Conservation (phyloP, 1,284 basidiomycete species). For the Malassezia sympodialis region DNA sequence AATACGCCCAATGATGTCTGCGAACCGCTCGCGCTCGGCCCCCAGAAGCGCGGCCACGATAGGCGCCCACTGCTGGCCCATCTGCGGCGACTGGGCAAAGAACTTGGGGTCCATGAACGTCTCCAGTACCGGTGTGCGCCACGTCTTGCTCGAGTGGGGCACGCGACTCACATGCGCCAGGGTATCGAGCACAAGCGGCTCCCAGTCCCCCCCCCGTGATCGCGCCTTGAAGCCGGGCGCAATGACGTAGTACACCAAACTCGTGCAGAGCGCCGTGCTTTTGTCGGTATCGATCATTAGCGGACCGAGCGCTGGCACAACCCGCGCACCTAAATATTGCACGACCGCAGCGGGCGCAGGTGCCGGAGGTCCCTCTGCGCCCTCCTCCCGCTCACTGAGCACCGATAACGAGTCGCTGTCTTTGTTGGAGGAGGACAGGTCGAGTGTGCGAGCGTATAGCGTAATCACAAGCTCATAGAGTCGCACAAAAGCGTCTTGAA, state of each 20-base stretch:
- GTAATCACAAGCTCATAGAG: conserved; percentile 70
- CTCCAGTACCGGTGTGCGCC: conserved; percentile 71
- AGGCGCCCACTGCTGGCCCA: conserved; percentile 62
- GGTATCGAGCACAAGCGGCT: conserved; percentile 57
- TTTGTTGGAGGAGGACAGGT: conserved; percentile 51
- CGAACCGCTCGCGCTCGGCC: conserved; percentile 73
- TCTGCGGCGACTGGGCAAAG: conserved; percentile 62
- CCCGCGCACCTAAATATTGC: conserved; percentile 60
- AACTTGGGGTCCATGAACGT: conserved; percentile 74
- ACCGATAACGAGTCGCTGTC: conserved; percentile 9
- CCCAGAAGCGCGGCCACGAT: conserved; percentile 72
- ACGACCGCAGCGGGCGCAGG: conserved; percentile 43
- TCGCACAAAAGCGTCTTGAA: conserved; percentile 81
- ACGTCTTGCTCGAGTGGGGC: conserved; percentile 68
- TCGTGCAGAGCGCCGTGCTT: conserved; percentile 64
- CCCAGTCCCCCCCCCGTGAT: conserved; percentile 47
- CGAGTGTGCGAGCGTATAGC: conserved; percentile 64
- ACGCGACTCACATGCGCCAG: conserved; percentile 63
- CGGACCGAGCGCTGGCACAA: conserved; percentile 66
- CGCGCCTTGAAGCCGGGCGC: conserved; percentile 64
- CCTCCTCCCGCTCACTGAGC: conserved; percentile 21
- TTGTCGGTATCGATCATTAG: conserved; percentile 79
- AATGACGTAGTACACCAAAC: conserved; percentile 75
- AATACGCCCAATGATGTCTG: conserved; percentile 59
- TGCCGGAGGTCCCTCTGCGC: conserved; percentile 4